Base-by-base conservation (phyloP, 805 yeast species). In the Yarrowia deformans region DNA sequence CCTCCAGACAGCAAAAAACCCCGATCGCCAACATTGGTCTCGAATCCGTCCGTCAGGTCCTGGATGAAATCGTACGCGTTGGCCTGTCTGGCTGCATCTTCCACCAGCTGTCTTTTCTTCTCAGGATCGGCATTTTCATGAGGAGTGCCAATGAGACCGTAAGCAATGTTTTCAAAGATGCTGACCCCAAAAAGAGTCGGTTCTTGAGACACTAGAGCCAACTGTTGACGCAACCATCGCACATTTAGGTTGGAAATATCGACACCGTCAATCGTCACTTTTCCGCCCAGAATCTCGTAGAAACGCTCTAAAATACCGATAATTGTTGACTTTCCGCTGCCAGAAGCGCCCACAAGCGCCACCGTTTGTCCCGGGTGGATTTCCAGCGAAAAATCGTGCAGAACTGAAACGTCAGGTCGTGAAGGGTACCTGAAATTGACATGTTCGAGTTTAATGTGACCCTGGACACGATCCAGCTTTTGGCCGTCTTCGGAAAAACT, bases 171-270 rank as follows among this genome's bases (percentile, higher is more conserved):
- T 75, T 94, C 98, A 75, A 87, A 81, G 55, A 94, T 92, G 1
- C 96, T 83, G 68, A 91, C 97, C 74, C 93, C 90, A 80, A 95
- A 94, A 55, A 94, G 80, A 5, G 97, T 97, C 0, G 98, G 96
- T 72, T 94, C 98, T 78, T 94, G 99, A 4, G 97, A 97, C 2
- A 94, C 98, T 37, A 91, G 90, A 61, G 97, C 97, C 69, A 95
- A 85, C 50, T 86, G 83, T 70, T 80, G 84, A 73, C 99, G 84
- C 64, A 94, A 82, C 69, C 94, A 87, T 70, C 88, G 90, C 42
- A 94, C 76, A 69, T 91, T 90, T 52, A 92, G 86, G 60, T 86
- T 84, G 61, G 86, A 79, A 54, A 95, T 86, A 75, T 93, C 97
- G 70, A 87, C 89, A 6, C 97, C 97, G 77, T 95, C 97, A 56